Evolutionary conservation across 176 grass and related monocot species (phyloP), one percentile per base, ranked within the genome.

Genomic region (Saccharum spontaneum): DNA sequence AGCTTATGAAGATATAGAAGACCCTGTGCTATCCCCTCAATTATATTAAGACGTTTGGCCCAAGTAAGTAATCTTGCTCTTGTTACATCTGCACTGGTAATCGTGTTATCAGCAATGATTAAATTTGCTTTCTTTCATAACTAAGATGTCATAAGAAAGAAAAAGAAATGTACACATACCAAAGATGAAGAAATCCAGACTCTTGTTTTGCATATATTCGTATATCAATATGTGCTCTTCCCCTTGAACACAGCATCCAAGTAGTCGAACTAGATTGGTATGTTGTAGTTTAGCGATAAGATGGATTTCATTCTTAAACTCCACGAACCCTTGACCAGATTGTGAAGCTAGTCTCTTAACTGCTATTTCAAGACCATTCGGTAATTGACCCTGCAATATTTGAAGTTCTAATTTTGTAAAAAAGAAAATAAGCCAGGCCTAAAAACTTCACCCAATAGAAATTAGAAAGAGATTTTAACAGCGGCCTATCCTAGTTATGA

Each of bases 291-390:
- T 73, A 28, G 71, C 71, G 2, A 73, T 73, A 15, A 73, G 71
- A 28, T 73, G 71, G 71, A 48, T 54, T 75, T 75, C 73, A 75
- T 75, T 75, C 28, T 55, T 75, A 36, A 75, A 75, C 73, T 54
- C 26, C 15, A 75, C 48, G 55, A 55, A 36, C 15, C 46, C 73
- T 54, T 54, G 73, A 34, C 28, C 10, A 34, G 73, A 75, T 12
- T 80, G 43, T 67, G 77, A 2, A 28, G 60, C 33, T 20, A 79
- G 63, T 50, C 60, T 66, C 18, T 80, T 80, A 20, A 80, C 78
- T 64, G 77, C 77, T 46, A 67, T 13, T 34, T 30, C 61, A 33
- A 80, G 77, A 3, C 61, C 77, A 63, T 63, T 63, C 1, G 33
- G 33, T 34, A 34, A 34, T 34, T 34, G 55, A 0, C 37, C 76